These are phyloP conservation scores for Luzula sylvatica DNA, from an alignment of 176 grass and related monocot genomes.

Conservation along the genomic window DNA sequence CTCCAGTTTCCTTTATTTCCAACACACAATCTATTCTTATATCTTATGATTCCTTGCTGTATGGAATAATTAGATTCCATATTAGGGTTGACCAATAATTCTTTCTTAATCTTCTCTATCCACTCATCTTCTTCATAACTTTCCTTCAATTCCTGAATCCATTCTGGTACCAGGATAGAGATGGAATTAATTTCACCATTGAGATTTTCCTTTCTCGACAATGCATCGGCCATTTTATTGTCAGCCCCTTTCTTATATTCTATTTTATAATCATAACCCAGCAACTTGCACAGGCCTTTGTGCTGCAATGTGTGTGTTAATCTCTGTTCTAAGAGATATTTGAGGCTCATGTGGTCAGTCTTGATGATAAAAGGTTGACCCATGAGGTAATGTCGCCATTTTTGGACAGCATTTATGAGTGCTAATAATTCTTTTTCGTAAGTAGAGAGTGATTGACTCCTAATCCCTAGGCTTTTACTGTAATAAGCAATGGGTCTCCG, in stretches of 20 bases:
- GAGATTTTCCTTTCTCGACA: not conserved
- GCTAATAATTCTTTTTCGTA: not conserved
- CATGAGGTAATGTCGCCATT: constrained; percentile 3
- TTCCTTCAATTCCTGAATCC: not conserved
- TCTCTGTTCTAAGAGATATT: not conserved
- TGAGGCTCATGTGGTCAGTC: not conserved
- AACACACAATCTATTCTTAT: not conserved
- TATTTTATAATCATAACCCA: not conserved
- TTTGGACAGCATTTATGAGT: not conserved
- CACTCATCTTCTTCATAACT: not conserved
- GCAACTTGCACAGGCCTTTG: not conserved
- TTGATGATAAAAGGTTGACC: not conserved
- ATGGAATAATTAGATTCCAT: not conserved
- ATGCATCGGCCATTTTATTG: not conserved
- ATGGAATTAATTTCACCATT: not conserved
- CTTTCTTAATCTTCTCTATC: not conserved
- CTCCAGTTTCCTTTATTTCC: not conserved
- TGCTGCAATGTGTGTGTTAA: not conserved
- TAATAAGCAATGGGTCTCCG: not conserved
- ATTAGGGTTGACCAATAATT: not conserved
- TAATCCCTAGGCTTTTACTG: not conserved
- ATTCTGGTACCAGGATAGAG: not conserved
- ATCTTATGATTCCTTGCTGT: not conserved
- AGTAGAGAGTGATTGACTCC: not conserved
- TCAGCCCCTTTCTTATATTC: not conserved